Base-by-base conservation (phyloP, 208 protist genomes). In the Leishmania guyanensis region DNA sequence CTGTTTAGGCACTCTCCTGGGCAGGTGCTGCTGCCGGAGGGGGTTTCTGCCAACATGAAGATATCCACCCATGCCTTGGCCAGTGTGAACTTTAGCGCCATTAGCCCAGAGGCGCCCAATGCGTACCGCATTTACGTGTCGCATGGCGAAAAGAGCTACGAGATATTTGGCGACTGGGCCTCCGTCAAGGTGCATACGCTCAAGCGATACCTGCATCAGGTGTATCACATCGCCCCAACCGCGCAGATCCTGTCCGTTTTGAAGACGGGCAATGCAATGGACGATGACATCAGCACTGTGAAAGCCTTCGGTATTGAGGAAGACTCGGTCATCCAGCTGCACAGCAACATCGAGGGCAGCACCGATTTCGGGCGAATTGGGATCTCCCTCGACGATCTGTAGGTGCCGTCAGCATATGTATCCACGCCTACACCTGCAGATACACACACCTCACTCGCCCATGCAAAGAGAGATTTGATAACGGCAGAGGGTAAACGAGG, bases 121-220 rank as follows among this genome's bases (percentile, higher is more conserved):
- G 94, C 94, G 8, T 96, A 95, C 79, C 88, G 89, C 80, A 93
- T 97, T 22, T 93, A 94, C 81, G 90, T 97, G n/a, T 89, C 88
- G 2, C 88, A 93, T 50, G 86, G 88, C 66, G 88, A 94, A 10
- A 86, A 92, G 77, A 95, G 89, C 81, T 96, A 95, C 83, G 92
- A 95, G 83, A 94, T 96, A 64, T 96, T 94, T 81, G 94, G 94
- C 14, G 94, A 96, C 80, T 97, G 94, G 92, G 84, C 89, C 17
- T 89, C 80, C 48, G 93, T 96, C 17, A 91, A 92, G 84, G 88
- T 97, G 43, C 94, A 97, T 79, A 97, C 94, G 9, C 92, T 97
- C 77, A 97, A 97, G 81, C 86, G 94, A 14, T 97, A 97, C 72
- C 78, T 97, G 14, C 90, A 97, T 70, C 92, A 96, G 85, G 94